These are phyloP conservation scores for Claviceps sorghi DNA, from an alignment of 2,329 filamentous ascomycete genomes.

Conservation along the genomic window DNA sequence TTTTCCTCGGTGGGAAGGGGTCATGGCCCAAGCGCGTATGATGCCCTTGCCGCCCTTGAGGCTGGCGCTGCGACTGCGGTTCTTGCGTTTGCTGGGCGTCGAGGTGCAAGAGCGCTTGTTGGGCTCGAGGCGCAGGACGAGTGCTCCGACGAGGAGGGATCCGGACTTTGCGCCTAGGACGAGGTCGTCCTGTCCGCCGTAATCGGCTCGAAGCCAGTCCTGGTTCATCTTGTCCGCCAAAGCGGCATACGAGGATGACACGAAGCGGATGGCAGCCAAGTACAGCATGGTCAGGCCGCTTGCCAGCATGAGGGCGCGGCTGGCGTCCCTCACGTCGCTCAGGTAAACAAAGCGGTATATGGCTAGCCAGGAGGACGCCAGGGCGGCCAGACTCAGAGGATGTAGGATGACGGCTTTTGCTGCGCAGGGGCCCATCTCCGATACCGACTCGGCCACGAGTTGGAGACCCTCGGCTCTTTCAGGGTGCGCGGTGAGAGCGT, in stretches of 20 bases:
- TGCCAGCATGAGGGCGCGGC: slow-evolving; percentile 40
- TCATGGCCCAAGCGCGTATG: slow-evolving; percentile 73
- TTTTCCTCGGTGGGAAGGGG: slow-evolving; percentile 49
- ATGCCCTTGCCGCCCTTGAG: slow-evolving; percentile 49
- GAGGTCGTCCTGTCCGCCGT: slow-evolving; percentile 34
- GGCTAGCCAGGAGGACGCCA: slow-evolving; percentile 28
- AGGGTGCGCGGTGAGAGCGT: slow-evolving; percentile 34
- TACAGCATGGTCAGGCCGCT: slow-evolving; percentile 49
- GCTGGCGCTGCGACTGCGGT: slow-evolving; percentile 24
- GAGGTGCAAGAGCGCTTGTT: slow-evolving; percentile 11
- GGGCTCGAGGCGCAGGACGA: slow-evolving; percentile 52
- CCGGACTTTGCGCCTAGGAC: slow-evolving; percentile 55
- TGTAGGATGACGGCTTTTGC: slow-evolving; percentile 50
- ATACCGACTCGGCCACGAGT: slow-evolving; percentile 67
- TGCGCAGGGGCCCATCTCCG: slow-evolving; percentile 62
- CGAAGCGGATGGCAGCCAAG: slow-evolving; percentile 45
- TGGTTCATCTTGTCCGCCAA: slow-evolving; percentile 46
- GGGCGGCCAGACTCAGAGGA: slow-evolving; percentile 35
- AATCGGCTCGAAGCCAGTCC: slow-evolving; percentile 39
- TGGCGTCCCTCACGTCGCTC: slow-evolving; percentile 28
- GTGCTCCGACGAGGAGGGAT: slow-evolving; percentile 52
- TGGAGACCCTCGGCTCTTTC: slow-evolving; percentile 55
- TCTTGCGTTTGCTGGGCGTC: slow-evolving; percentile 14
- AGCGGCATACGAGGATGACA: slow-evolving; percentile 46
- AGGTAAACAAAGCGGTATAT: slow-evolving; percentile 34